These are phyloP conservation scores for Aquanectria penicillioides DNA, from an alignment of 2,329 filamentous ascomycete species.

Conservation along the genomic window DNA sequence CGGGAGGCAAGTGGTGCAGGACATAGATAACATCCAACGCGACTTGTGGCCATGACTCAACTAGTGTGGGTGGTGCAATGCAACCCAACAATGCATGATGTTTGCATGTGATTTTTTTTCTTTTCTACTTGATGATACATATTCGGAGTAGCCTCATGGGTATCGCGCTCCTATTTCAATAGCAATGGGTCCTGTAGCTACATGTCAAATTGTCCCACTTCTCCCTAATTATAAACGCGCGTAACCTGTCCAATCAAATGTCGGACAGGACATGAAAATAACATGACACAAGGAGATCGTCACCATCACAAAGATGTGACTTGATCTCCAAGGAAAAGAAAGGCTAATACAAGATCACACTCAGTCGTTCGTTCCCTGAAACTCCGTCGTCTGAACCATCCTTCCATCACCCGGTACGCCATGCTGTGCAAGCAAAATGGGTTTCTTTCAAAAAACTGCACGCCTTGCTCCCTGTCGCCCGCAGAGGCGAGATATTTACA, in stretches of 20 bases:
- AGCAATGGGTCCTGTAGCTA: constrained; percentile 12
- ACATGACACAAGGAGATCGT: constrained; percentile 20
- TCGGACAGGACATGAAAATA: constrained; percentile 28
- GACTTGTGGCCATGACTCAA: no score
- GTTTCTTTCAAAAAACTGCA: constrained; percentile 33
- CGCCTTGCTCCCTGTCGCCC: constrained; percentile 31
- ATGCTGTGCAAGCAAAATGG: constrained; percentile 39
- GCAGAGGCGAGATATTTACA: constrained; percentile 16
- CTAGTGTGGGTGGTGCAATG: no score
- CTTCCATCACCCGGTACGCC: constrained; percentile 38
- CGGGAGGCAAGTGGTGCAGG: not conserved
- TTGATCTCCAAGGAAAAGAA: constrained; percentile 30
- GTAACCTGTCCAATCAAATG: constrained; percentile 8
- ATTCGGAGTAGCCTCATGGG: constrained; percentile 9
- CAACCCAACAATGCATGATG: no score
- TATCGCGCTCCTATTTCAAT: constrained; percentile 26
- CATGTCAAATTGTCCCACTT: constrained; percentile 20
- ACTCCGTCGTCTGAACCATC: constrained; percentile 35
- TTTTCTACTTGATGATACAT: constrained; percentile 5
- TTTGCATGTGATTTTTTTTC: no score
- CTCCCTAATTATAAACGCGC: constrained; percentile 27
- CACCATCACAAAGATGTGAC: constrained; percentile 22
- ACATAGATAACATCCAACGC: not conserved
- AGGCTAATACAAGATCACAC: constrained; percentile 25
- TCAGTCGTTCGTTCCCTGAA: constrained; percentile 31